Evolutionary conservation across 306 rosid species (phyloP).

Genomic region (Vigna unguiculata): DNA sequence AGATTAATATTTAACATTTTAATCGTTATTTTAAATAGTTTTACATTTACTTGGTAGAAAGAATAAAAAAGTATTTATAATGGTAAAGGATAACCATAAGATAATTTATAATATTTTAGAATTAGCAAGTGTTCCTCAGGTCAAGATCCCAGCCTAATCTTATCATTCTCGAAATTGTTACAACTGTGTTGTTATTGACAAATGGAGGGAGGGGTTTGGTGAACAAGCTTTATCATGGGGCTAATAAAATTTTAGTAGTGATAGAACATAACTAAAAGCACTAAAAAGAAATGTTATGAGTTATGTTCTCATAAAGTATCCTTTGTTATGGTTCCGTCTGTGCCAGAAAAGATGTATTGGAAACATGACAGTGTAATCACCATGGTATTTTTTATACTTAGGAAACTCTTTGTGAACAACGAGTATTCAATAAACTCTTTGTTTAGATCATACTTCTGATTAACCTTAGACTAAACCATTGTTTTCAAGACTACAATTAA

Average conservation of each 20-base stretch:
- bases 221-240: not conserved
- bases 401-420: not conserved
- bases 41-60: not conserved
- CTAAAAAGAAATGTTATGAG: not conserved
- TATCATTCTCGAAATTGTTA: not conserved
- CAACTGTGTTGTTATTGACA: not conserved
- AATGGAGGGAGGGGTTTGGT: not conserved
- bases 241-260: not conserved
- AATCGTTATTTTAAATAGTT: not conserved
- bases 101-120: not conserved
- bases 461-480: too few relatives aligned
- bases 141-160: not conserved
- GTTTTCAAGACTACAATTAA: too few relatives aligned
- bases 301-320: not conserved
- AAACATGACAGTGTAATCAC: slow-evolving; percentile 1
- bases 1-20: not conserved
- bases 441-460: too few relatives aligned
- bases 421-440: not conserved
- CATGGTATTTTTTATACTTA: not conserved
- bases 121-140: not conserved
- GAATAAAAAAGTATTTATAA: not conserved
- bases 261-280: not conserved
- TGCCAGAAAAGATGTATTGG: not conserved
- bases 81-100: not conserved
- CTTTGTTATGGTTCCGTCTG: not conserved